Evolutionary conservation across 1,284 basidiomycete species (phyloP), one percentile per base, ranked within the genome.

Genomic region (Mycosarcoma maydis): DNA sequence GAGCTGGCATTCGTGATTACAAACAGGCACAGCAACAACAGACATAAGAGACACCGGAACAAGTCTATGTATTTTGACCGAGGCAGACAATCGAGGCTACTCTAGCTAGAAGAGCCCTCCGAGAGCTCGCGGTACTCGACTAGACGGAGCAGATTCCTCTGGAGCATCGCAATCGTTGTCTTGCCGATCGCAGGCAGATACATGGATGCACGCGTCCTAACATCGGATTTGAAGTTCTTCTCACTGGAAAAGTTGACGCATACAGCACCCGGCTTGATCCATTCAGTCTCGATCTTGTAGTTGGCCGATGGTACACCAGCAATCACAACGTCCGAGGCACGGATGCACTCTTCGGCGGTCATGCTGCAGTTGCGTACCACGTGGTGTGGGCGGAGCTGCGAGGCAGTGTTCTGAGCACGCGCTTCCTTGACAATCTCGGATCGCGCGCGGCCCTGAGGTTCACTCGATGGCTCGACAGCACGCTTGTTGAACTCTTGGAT

Each of bases 151-250:
- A 98, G 82, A 83, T 98, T 98, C 52, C 95, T 87, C 81, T 98
- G 87, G 29, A 98, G 86, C 92, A 98, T 96, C 77, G 94, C 86
- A 71, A 97, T 96, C 1, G 95, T 98, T 64, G 95, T 92, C 84
- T 96, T 96, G 36, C 95, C 95, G 24, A 98, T 92, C 4, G 92
- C 90, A 14, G 94, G 94, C 22, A 75, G 43, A 50, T 72, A 73
- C 37, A 62, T 68, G 14, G 67, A 43, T 1, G 75, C 73, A 85
- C 93, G 92, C 43, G 94, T 92, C 68, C 92, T 87, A 17, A 98
- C 90, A 80, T 96, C 90, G 62, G 88, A 88, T 81, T 96, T 92
- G 80, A 98, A 98, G 83, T 98, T 98, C 85, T 95, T 98, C 78
- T 96, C 94, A 4, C 91, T 90, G 23, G 92, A 90, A 42, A 98